Evolutionary conservation across 345 rosid species (phyloP).

Genomic region (Arabis hirsuta): DNA sequence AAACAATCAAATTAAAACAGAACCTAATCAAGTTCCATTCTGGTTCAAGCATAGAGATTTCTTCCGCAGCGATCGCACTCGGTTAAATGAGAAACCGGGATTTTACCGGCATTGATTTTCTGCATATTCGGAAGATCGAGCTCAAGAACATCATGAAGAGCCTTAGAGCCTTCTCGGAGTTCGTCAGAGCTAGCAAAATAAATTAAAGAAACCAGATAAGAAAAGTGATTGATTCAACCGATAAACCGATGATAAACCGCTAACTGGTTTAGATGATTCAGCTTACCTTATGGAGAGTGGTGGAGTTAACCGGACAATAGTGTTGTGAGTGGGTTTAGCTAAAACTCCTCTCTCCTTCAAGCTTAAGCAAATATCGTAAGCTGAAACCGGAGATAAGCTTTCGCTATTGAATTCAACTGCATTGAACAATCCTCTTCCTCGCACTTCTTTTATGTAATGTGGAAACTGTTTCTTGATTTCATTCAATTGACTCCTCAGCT

Average conservation of each 20-base stretch:
- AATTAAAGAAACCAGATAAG: neutral
- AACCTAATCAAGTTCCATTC: conserved; percentile 1
- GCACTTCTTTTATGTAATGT: conserved; percentile 72
- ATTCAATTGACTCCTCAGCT: conserved; percentile 60
- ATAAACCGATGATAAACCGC: conserved; percentile 1
- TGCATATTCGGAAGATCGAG: conserved; percentile 66
- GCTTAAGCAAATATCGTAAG: conserved; percentile 87
- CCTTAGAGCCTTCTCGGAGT: conserved; percentile 69
- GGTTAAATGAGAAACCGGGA: conserved; percentile 46
- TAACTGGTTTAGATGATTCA: conserved; percentile 2
- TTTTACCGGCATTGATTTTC: conserved; percentile 51
- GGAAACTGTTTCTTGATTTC: conserved; percentile 72
- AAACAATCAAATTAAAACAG: conserved; percentile 15
- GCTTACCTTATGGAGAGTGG: conserved; percentile 88
- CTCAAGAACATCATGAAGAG: conserved; percentile 74
- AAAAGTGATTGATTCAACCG: neutral
- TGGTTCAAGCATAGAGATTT: conserved; percentile 48
- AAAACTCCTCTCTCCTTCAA: conserved; percentile 91
- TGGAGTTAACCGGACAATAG: conserved; percentile 92
- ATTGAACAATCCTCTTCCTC: conserved; percentile 92
- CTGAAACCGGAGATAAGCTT: conserved; percentile 70
- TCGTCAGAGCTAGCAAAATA: conserved; percentile 67
- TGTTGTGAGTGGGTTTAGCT: conserved; percentile 90
- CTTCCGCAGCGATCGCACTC: conserved; percentile 86
- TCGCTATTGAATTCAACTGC: conserved; percentile 78